Evolutionary conservation across 1,139 yeast species (phyloP).

Genomic region (Magnusiomyces fungicola): DNA sequence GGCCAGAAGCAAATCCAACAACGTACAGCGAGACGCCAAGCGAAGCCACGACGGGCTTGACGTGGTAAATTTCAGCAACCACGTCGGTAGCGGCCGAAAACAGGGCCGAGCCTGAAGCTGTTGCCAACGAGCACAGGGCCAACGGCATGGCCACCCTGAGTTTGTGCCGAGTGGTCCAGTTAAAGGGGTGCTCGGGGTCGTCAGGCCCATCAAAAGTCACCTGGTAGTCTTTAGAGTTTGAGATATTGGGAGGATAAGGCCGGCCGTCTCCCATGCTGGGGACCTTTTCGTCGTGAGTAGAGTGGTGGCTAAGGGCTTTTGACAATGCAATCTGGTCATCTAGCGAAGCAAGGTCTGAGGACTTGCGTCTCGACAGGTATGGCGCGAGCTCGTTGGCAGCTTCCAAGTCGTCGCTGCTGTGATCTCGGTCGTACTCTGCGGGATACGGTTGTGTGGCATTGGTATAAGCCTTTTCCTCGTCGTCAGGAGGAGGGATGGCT

Average conservation of each 20-base stretch:
- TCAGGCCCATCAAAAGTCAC: constrained; percentile 48
- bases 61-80: constrained; percentile 27
- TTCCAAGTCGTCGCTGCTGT: too few species aligned
- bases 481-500: too few species aligned
- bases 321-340: neutral
- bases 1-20: constrained; percentile 77
- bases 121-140: constrained; percentile 32
- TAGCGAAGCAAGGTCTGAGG: too few species aligned
- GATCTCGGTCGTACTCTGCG: too few species aligned
- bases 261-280: constrained; percentile 41
- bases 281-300: constrained; percentile 19
- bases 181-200: constrained; percentile 46
- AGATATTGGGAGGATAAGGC: constrained; percentile 43
- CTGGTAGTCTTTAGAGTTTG: constrained; percentile 39
- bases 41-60: constrained; percentile 28
- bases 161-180: constrained; percentile 38
- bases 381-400: too few species aligned
- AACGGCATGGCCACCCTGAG: constrained; percentile 17
- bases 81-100: constrained; percentile 33
- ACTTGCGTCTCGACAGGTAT: too few species aligned
- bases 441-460: too few species aligned
- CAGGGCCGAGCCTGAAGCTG: constrained; percentile 40
- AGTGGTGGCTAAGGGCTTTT: neutral
- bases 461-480: too few species aligned
- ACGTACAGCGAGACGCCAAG: constrained; percentile 67